Percentiles rank a stretch among this genome's conserved stretches.
Evolutionary conservation across 2,329 filamentous ascomycete species (phyloP).

Genomic region (Rosellinia necatrix): DNA sequence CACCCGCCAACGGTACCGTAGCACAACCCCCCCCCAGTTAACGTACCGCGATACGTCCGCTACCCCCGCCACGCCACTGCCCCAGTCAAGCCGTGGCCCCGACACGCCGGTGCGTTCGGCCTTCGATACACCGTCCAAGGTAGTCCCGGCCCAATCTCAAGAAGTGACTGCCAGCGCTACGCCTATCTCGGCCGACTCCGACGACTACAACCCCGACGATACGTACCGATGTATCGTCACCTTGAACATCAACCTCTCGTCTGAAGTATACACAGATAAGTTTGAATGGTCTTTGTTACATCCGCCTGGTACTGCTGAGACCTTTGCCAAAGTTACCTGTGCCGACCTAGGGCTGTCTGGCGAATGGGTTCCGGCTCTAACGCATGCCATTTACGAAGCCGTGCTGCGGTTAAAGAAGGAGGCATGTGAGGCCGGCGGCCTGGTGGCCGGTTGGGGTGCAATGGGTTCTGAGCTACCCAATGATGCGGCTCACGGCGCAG

Average conservation of each 20-base stretch:
- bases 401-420: conserved; percentile 94
- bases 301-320: conserved; percentile 87
- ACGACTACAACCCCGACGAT: conserved; percentile 86
- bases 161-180: conserved; percentile 73
- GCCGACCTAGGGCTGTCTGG: conserved; percentile 86
- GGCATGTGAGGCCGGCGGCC: conserved; percentile 86
- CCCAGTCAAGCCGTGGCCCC: conserved; percentile 51
- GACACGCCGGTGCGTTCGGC: conserved; percentile 63
- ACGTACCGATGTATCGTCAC: conserved; percentile 92
- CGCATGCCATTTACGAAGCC: conserved; percentile 96
- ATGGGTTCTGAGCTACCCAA: conserved; percentile 79
- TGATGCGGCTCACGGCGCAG: conserved; percentile 78
- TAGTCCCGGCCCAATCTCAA: conserved; percentile 49
- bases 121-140: conserved; percentile 55
- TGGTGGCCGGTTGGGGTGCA: conserved; percentile 75
- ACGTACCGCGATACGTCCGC: conserved; percentile 46
- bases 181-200: conserved; percentile 66
- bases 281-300: conserved; percentile 97
- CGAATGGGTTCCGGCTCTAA: conserved; percentile 93
- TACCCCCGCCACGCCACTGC: conserved; percentile 48
- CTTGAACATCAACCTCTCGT: conserved; percentile 88
- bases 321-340: conserved; percentile 90
- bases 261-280: conserved; percentile 91
- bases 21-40: conserved; percentile 29
- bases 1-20: conserved; percentile 29